A percentile compares a stretch with the other conserved stretches of the same genome.
phyloP scores from a whole-genome alignment of 2,329 filamentous ascomycete genomes.

The Aspergillus sp. region DNA sequence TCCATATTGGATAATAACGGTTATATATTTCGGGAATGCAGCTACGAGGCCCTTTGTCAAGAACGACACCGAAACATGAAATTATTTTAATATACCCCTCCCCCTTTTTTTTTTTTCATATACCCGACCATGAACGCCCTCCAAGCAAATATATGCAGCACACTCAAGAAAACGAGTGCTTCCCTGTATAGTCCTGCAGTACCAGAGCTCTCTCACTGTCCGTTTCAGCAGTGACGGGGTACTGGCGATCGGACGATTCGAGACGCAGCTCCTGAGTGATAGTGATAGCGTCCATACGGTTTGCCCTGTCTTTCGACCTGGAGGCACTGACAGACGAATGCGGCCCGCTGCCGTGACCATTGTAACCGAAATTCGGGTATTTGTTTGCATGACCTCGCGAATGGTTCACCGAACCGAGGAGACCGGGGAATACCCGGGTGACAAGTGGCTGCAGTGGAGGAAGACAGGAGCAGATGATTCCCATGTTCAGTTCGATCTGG shows the following conservation, averaged over 20 bases:
- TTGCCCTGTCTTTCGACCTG: neutral
- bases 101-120: too few species aligned
- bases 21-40: too few species aligned
- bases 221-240: neutral
- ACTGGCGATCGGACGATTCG: neutral
- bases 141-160: too few species aligned
- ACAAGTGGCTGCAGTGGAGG: constrained; percentile 1
- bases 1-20: too few species aligned
- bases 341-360: neutral
- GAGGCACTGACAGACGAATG: neutral
- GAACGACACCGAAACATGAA: too few species aligned
- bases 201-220: neutral
- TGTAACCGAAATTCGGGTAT: neutral
- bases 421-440: neutral
- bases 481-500: constrained; percentile 4
- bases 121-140: too few species aligned
- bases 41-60: too few species aligned
- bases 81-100: too few species aligned
- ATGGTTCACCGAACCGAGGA: neutral
- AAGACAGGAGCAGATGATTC: constrained; percentile 4
- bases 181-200: neutral
- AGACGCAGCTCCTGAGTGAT: neutral
- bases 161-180: neutral
- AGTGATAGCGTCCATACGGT: neutral
- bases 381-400: neutral